Conservation (phyloP, 192 early-diverging fungal genomes). For the Backusella tuberculispora region DNA sequence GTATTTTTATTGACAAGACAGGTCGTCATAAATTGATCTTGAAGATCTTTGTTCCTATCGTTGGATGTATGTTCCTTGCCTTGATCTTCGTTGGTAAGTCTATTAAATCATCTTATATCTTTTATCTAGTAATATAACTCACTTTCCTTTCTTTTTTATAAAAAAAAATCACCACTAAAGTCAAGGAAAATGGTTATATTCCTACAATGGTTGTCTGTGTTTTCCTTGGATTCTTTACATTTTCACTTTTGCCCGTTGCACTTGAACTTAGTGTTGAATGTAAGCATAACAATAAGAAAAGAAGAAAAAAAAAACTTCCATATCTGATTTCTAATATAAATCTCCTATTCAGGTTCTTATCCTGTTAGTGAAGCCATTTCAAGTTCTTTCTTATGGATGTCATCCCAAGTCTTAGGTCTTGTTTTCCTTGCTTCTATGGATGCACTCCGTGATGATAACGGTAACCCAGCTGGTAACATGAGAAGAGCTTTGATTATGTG, state of each 20-base stretch:
- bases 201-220: conserved; percentile 31
- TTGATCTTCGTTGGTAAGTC: conserved; percentile 50
- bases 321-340: neutral
- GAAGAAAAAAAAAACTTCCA: neutral
- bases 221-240: conserved; percentile 40
- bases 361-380: conserved; percentile 40
- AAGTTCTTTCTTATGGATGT: conserved; percentile 41
- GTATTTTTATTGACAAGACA: conserved; percentile 57
- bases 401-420: conserved; percentile 35
- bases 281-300: conserved; percentile 16
- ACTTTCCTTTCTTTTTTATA: conserved; percentile 1
- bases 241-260: conserved; percentile 37
- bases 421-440: conserved; percentile 34
- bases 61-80: conserved; percentile 47
- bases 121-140: neutral
- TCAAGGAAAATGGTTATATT: conserved; percentile 23
- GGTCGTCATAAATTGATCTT: conserved; percentile 55
- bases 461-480: conserved; percentile 32
- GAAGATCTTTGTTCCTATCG: conserved; percentile 49
- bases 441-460: conserved; percentile 26
- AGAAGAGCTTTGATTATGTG: conserved; percentile 30
- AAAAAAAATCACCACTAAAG: neutral
- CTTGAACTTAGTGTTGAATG: conserved; percentile 46
- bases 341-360: conserved; percentile 31
- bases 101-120: no score